Conservation (phyloP, 2,329 filamentous ascomycete genomes). For the Neonectria punicea region DNA sequence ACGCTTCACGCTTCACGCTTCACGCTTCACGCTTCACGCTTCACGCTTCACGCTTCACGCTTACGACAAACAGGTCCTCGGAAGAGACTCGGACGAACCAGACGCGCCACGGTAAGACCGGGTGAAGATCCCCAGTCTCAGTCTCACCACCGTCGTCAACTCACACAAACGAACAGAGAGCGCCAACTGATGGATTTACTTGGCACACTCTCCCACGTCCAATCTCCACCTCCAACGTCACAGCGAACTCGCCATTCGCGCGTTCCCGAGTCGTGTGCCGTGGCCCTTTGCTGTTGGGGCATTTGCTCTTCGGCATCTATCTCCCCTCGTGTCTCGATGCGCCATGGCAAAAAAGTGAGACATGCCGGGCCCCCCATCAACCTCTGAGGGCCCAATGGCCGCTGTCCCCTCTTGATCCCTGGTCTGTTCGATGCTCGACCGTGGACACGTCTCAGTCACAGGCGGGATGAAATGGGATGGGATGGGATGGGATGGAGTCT, state of each 20-base stretch:
- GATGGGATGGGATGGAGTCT: constrained; percentile 4
- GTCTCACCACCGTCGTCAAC: constrained; percentile 3
- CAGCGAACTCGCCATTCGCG: not conserved
- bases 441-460: not conserved
- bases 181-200: not conserved
- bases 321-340: constrained; percentile 25
- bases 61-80: not conserved
- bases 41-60: no score
- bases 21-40: no score
- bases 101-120: constrained; percentile 4
- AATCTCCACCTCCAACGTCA: constrained; percentile 15
- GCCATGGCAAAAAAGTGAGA: constrained; percentile 12
- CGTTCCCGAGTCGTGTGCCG: not conserved
- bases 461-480: not conserved
- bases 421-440: not conserved
- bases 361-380: constrained; percentile 12
- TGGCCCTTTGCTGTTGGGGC: constrained; percentile 23
- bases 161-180: not conserved
- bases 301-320: constrained; percentile 31
- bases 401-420: not conserved
- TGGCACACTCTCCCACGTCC: constrained; percentile 7
- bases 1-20: no score
- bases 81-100: not conserved
- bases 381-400: not conserved
- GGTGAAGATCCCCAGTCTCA: constrained; percentile 7